These are phyloP conservation scores for Borealophlyctis nickersoniae DNA, from an alignment of 192 early-diverging fungal species.

Conservation along the genomic window DNA sequence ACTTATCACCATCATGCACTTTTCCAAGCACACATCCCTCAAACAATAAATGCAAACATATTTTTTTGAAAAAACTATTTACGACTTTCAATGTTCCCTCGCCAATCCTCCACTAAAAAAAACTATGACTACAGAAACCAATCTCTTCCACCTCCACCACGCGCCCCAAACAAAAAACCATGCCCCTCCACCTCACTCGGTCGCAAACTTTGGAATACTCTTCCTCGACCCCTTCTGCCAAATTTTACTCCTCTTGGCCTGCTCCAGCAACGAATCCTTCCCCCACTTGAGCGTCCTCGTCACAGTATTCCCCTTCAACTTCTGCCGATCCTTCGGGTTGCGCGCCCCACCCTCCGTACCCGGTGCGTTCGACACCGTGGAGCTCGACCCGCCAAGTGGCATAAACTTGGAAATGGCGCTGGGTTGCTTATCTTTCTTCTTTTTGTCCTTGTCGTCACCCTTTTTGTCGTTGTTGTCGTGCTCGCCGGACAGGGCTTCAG, in stretches of 20 bases:
- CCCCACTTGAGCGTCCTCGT: constrained; percentile 28
- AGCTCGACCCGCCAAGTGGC: background rate
- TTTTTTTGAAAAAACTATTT: too few relatives aligned
- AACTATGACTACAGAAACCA: too few relatives aligned
- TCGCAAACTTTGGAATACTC: constrained; percentile 5
- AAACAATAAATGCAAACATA: too few relatives aligned
- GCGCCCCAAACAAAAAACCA: too few relatives aligned
- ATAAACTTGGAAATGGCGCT: background rate
- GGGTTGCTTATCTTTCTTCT: constrained; percentile 1
- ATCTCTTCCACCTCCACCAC: too few relatives aligned
- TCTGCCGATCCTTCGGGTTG: constrained; percentile 11
- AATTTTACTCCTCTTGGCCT: constrained; percentile 16
- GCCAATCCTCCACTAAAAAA: too few relatives aligned
- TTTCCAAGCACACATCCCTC: too few relatives aligned
- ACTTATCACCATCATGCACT: too few relatives aligned
- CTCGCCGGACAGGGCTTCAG: background rate
- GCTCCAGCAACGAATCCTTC: constrained; percentile 26
- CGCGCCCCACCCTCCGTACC: background rate
- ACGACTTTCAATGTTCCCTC: too few relatives aligned
- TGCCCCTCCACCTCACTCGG: background rate
- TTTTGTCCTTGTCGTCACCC: background rate
- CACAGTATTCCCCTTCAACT: constrained; percentile 17
- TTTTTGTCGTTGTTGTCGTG: constrained; percentile 1
- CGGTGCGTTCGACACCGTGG: background rate
- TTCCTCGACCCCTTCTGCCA: constrained; percentile 19